Base-by-base conservation (phyloP, 1,284 basidiomycete genomes). In the Peniophora sp. region DNA sequence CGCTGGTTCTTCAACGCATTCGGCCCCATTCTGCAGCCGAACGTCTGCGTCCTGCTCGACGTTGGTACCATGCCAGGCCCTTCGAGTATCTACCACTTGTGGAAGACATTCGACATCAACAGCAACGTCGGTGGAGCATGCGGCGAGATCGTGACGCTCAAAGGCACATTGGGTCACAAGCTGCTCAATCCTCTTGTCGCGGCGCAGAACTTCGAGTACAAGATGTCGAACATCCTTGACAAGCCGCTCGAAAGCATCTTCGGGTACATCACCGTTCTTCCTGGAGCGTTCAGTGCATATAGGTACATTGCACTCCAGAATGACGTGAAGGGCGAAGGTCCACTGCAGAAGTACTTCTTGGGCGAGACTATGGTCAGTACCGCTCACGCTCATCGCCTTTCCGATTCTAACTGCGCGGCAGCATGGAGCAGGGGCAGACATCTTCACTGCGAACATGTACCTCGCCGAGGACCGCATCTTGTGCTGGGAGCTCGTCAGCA, bases 51-150 rank as follows among this genome's bases (percentile, higher is more conserved):
- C 9, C 76, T 98, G 20, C 81, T 98, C 42, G 95, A 98, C 61
- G 94, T 97, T 18, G 96, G 95, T 1, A 98, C 95, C 0, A 84
- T 87, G 76, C 95, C 95, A 0, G 91, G 90, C 2, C 82, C 87
- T 8, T 90, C 85, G 43, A 85, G 81, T 14, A 95, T 97, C 61
- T 98, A 97, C 66, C 91, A 97, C 61, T 72, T 98, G 10, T 97
- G 95, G 95, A 97, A 97, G 68, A 88, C 92, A 3, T 97, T 98
- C 56, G 94, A 97, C 64, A 88, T 94, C 68, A 94, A 97, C 68
- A 89, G 88, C 23, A 94, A 95, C 57, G 91, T 97, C 27, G 95
- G 93, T 0, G 95, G 96, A 24, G 95, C 96, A 3, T 97, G 93
- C 62, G 94, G 94, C 15, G 94, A 97, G 71, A 96, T 97, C 50